Base-by-base conservation (phyloP, 805 yeast genomes). In the Yarrowia deformans region DNA sequence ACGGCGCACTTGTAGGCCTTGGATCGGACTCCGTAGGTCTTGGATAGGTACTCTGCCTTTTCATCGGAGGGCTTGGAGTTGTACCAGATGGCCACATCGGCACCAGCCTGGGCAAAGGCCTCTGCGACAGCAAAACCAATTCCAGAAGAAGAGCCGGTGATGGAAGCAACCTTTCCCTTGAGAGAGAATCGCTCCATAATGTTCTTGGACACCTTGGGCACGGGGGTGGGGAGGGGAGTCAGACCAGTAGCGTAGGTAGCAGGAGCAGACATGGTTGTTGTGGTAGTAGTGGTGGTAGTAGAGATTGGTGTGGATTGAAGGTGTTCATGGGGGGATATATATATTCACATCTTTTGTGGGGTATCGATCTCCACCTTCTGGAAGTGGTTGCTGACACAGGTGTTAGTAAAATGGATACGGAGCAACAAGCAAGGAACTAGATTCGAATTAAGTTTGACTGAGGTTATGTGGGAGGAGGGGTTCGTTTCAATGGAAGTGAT, bases 101-200 rank as follows among this genome's bases (percentile, higher is more conserved):
- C 97, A 67, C 97, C 97, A 4, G 94, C 94, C 79, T 90, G 94
- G 61, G 93, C 90, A 74, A 82, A 90, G 1, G 92, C 93, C 77
- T 87, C 90, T 52, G 96, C 96, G 43, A 90, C 90, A 6, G 90
- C 91, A 73, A 78, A 85, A 14, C 97, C 97, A 72, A 91, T 91
- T 42, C 97, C 97, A 56, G 89, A 83, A n/a, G 93, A 88, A 13
- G 91, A 90, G 56, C 97, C 97, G n/a, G 96, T 90, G 70, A 91
- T 85, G 4, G 90, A 86, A 32, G 96, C 95, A 14, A 88, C 89
- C 79, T 90, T 91, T 34, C 95, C 96, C 79, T 88, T 88, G 70
- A 91, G 83, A 3, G 91, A 88, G 78, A 91, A 90, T 72, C 90
- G 81, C 71, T 89, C 93, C 71, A 88, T 79, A 42, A 88, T 87